phyloP scores from a whole-genome alignment of 805 yeast species.

The Candida boidinii region DNA sequence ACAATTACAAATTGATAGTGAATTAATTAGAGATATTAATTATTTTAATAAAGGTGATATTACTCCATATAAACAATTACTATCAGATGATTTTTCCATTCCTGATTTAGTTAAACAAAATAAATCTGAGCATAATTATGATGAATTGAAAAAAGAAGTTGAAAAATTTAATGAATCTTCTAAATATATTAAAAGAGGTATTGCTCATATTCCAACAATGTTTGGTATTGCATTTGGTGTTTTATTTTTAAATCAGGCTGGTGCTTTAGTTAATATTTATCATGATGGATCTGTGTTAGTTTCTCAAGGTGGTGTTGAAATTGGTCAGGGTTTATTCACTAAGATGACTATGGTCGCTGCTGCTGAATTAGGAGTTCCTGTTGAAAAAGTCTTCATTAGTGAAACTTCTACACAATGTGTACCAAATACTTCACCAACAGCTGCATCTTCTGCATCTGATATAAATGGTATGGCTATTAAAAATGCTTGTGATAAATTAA shows the following conservation, averaged over 20 bases:
- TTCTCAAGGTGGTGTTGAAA: constrained; percentile 41
- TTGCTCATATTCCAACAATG: constrained; percentile 37
- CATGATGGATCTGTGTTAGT: constrained; percentile 37
- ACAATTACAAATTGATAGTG: constrained; percentile 29
- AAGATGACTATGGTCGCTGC: constrained; percentile 42
- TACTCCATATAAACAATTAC: constrained; percentile 32
- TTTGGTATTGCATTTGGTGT: constrained; percentile 42
- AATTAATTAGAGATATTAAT: constrained; percentile 28
- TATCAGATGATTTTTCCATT: constrained; percentile 32
- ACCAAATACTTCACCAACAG: constrained; percentile 40
- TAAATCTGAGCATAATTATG: constrained; percentile 26
- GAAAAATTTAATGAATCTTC: constrained; percentile 29
- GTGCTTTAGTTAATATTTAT: constrained; percentile 37
- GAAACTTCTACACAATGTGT: constrained; percentile 40
- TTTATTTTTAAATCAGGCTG: constrained; percentile 36
- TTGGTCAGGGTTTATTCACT: constrained; percentile 41
- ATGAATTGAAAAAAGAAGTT: constrained; percentile 26
- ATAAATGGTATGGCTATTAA: constrained; percentile 42
- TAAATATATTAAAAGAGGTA: constrained; percentile 38
- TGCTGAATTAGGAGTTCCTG: constrained; percentile 30
- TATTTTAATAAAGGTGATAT: constrained; percentile 26
- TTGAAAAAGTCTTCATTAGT: constrained; percentile 31
- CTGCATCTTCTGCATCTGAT: constrained; percentile 41
- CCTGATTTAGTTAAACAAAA: constrained; percentile 28
- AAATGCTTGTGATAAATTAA: constrained; percentile 36